Base-by-base conservation (phyloP, 2,329 filamentous ascomycete species). In the Fusarium verticillioides region DNA sequence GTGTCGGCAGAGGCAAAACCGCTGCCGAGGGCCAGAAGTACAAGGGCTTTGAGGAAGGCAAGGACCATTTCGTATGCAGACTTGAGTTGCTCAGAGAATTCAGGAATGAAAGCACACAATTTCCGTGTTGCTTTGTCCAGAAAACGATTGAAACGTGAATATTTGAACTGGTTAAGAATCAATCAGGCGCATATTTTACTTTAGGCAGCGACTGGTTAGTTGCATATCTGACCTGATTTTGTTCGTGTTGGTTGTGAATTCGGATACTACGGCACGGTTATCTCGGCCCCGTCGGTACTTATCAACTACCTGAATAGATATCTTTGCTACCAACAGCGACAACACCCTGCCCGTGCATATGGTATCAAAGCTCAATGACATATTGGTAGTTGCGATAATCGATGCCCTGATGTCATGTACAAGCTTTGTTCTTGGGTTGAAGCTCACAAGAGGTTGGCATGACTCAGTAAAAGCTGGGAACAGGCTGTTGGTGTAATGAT, bases 61-160 rank as follows among this genome's bases (percentile, higher is more conserved):
- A 13, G 1, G 3, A 10, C 19, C 32, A 34, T 26, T 19, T 18
- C n/a, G 9, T 10, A 28, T 36, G 16, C 12, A 26, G 30, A 26
- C 10, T 32, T 36, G 10, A 21, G 12, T 15, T 23, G 7, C 28
- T 8, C 5, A 19, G 16, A 10, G 21, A 2, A 4, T 8, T 26
- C 18, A 21, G 4, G 12, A 9, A 46, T 28, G 1, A 26, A 3
- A 5, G 18, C 10, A n/a, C 0, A 21, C 0, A 3, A 2, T 12
- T 7, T 2, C 5, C 16, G 7, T 2, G 6, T 1, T 15, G 7
- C 4, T 40, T 16, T 26, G 18, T n/a, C 7, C 7, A 34, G n/a
- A 34, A 4, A 7, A 44, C 11, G 16, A 9, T 9, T 34, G 6
- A 11, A 10, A 18, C 6, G 28, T 15, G 37, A 4, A 2, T 4